Percentiles rank a stretch among this genome's conserved stretches.
These are phyloP conservation scores for Cokeromyces recurvatus DNA, from an alignment of 371 early-diverging fungal genomes.

Conservation along the genomic window DNA sequence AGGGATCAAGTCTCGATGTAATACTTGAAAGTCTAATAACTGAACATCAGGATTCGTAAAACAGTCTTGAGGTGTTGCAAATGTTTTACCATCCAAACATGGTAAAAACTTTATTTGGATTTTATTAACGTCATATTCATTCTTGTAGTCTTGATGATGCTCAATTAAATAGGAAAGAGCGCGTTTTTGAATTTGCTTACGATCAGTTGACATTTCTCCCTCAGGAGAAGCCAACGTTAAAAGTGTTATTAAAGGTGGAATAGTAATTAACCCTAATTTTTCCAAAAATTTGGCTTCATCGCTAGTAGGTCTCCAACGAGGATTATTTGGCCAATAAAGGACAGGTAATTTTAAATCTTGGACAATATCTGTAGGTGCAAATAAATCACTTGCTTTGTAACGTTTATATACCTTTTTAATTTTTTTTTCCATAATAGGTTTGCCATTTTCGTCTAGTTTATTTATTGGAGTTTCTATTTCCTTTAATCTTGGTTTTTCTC, in stretches of 20 bases:
- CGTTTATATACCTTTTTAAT: constrained; percentile 32
- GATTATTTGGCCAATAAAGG: constrained; percentile 60
- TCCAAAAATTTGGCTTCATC: constrained; percentile 63
- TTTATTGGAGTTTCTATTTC: constrained; percentile 10
- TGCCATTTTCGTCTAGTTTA: constrained; percentile 8
- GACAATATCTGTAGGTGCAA: constrained; percentile 62
- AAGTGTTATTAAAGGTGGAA: constrained; percentile 54
- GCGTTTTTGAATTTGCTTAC: constrained; percentile 31
- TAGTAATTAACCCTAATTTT: constrained; percentile 55
- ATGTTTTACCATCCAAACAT: constrained; percentile 36
- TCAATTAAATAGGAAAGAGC: constrained; percentile 75
- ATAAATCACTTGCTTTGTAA: constrained; percentile 69
- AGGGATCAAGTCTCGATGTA: constrained; percentile 51
- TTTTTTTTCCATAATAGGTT: constrained; percentile 16
- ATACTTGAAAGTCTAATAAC: constrained; percentile 64
- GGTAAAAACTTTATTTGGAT: constrained; percentile 66
- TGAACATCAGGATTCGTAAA: constrained; percentile 59
- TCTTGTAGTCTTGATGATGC: constrained; percentile 54
- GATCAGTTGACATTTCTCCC: constrained; percentile 8
- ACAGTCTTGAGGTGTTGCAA: constrained; percentile 52
- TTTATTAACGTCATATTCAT: constrained; percentile 34
- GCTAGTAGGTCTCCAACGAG: constrained; percentile 47
- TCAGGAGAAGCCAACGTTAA: constrained; percentile 48
- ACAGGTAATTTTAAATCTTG: constrained; percentile 61
- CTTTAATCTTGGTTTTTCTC: constrained; percentile 25